phyloP scores from a whole-genome alignment of 164 flowering plant genomes.

The Euptelea pleiosperma region DNA sequence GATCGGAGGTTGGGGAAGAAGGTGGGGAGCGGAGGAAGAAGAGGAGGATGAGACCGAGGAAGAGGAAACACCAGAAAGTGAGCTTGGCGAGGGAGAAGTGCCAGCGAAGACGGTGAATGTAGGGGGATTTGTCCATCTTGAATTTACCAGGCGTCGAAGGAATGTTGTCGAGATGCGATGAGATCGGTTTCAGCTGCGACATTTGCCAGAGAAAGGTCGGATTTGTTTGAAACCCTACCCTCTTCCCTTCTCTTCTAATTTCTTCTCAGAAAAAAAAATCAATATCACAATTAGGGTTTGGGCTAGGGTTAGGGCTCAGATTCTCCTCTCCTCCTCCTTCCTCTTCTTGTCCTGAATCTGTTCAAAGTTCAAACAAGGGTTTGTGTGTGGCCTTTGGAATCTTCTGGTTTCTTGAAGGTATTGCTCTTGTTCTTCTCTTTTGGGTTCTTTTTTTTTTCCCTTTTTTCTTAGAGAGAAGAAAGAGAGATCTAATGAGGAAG shows the following conservation, averaged over 20 bases:
- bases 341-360: not conserved
- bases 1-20: slow-evolving; percentile 36
- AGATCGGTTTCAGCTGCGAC: slow-evolving; percentile 47
- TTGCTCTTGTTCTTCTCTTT: slow-evolving; percentile 9
- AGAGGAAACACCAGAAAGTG: slow-evolving; percentile 60
- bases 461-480: not conserved
- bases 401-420: slow-evolving; percentile 31
- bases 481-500: no score
- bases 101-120: slow-evolving; percentile 43
- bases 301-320: slow-evolving; percentile 3
- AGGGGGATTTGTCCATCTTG: slow-evolving; percentile 83
- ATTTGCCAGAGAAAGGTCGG: slow-evolving; percentile 13
- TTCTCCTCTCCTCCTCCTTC: not conserved
- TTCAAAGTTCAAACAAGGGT: no score
- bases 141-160: slow-evolving; percentile 95
- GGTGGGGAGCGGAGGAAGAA: slow-evolving; percentile 58
- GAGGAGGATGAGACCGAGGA: slow-evolving; percentile 50
- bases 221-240: not conserved
- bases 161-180: slow-evolving; percentile 52
- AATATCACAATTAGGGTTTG: slow-evolving; percentile 1
- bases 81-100: slow-evolving; percentile 61
- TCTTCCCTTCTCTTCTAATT: not conserved
- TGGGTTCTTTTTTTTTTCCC: slow-evolving; percentile 1
- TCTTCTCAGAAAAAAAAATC: not conserved
- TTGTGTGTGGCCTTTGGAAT: no score